Evolutionary conservation across 1,139 yeast species (phyloP), one percentile per base, ranked within the genome.

Genomic region (Wickerhamomyces sp.): DNA sequence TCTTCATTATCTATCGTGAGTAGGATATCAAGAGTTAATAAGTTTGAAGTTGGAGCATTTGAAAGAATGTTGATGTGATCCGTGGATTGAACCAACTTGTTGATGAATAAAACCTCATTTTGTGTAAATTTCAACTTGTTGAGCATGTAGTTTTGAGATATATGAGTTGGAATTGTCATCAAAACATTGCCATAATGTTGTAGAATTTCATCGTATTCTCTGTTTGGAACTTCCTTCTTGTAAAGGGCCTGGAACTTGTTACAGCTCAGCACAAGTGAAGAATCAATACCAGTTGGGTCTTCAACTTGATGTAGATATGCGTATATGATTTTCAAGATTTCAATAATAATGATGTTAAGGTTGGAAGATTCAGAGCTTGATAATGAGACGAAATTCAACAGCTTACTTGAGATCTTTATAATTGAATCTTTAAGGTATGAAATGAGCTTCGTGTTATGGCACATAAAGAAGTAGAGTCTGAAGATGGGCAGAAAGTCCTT

Each of bases 401-500:
- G 30, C 26, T 51, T 51, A 11, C 47, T 44, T 9, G 46, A 31
- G 7, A 47, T 49, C 29, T 42, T 49, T 9, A 44, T 23, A 1
- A 48, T 37, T 4, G 51, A 38, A 6, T 13, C 26, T 16, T 33
- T 32, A 10, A 51, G 34, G 13, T 28, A 22, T 6, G 38, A 33
- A 6, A 47, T 19, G 6, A 47, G 25, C 1, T 24, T n/a, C 2
- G 26, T 30, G 16, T 48, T 46, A 14, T 47, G 51, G 3, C 46
- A 27, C 10, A 51, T 33, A 13, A 50, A 32, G 37, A 44, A 51
- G 30, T 42, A 44, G n/a, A 49, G 32, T 25, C 55, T 40, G 25
- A 51, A 49, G 6, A 51, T 49, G n/a, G 55, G 55, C 6, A 50
- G 29, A 23, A 39, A 49, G 9, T 44, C 47, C n/a, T 42, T 38